Conservation (phyloP, 805 yeast species). For the Sugiyamaella marilandica region DNA sequence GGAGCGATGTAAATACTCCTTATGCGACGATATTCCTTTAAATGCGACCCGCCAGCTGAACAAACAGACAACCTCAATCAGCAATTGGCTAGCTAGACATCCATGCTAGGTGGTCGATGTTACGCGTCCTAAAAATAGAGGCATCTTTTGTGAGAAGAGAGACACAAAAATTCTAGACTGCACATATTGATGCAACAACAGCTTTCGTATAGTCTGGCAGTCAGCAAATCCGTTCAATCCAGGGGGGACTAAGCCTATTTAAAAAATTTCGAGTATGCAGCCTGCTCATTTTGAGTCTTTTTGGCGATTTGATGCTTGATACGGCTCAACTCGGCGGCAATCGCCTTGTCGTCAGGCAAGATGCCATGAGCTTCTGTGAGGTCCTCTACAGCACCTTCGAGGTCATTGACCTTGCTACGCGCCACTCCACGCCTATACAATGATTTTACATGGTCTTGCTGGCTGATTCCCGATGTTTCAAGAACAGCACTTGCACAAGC, state of each 20-base stretch:
- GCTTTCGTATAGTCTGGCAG: no score
- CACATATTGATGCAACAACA: no score
- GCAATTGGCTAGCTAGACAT: no score
- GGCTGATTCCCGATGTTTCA: slow-evolving; percentile 53
- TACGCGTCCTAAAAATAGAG: no score
- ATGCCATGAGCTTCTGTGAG: slow-evolving; percentile 59
- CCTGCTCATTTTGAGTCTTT: slow-evolving; percentile 44
- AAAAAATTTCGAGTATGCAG: slow-evolving; percentile 40
- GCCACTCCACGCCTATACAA: slow-evolving; percentile 82
- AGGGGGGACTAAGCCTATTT: slow-evolving; percentile 9
- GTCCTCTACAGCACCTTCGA: slow-evolving; percentile 62
- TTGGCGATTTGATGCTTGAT: slow-evolving; percentile 48
- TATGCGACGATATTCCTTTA: not conserved
- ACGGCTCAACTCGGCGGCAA: slow-evolving; percentile 57
- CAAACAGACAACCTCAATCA: no score
- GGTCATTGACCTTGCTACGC: slow-evolving; percentile 55
- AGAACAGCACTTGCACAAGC: slow-evolving; percentile 63
- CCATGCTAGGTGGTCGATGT: no score
- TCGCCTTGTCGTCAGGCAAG: slow-evolving; percentile 70
- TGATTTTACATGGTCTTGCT: slow-evolving; percentile 76
- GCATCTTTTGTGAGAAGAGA: no score
- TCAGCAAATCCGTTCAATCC: no score
- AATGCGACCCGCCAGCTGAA: no score
- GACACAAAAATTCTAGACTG: no score
- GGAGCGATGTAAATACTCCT: slow-evolving; percentile 1